Conservation (phyloP, 164 flowering plant species). For the Dillenia turbinata region DNA sequence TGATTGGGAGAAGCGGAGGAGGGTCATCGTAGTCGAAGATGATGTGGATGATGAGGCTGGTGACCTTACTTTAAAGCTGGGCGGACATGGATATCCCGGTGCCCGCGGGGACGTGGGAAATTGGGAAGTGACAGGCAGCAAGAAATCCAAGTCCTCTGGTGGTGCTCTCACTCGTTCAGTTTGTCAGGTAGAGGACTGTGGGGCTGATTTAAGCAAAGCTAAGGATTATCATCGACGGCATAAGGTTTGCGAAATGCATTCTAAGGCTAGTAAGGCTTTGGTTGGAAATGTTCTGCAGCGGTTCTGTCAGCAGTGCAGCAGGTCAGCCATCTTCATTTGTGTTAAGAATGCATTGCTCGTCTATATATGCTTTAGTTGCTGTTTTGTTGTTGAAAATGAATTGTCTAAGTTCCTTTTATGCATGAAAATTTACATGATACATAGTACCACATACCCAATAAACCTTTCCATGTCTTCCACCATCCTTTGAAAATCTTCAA, state of each 20-base stretch:
- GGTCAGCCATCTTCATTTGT: conserved; percentile 21
- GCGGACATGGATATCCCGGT: conserved; percentile 23
- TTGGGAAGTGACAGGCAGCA: conserved; percentile 32
- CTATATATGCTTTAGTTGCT: too few relatives aligned
- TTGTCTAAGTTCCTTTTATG: too few relatives aligned
- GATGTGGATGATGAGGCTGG: conserved; percentile 22
- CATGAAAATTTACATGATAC: too few relatives aligned
- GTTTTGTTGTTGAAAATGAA: too few relatives aligned
- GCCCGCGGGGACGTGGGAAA: conserved; percentile 21
- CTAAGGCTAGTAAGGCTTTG: conserved; percentile 41
- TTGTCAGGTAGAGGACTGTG: conserved; percentile 61
- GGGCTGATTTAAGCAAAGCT: conserved; percentile 40
- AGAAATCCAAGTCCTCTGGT: conserved; percentile 33
- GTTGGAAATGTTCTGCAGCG: conserved; percentile 47
- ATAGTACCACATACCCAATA: too few relatives aligned
- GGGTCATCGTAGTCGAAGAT: conserved; percentile 35
- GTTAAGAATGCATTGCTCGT: too few relatives aligned
- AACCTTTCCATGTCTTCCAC: too few relatives aligned
- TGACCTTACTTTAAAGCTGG: conserved; percentile 37
- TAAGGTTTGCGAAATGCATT: conserved; percentile 60
- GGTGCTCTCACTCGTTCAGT: conserved; percentile 29
- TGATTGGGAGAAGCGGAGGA: conserved; percentile 35
- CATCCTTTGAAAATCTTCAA: too few relatives aligned
- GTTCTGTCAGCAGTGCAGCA: conserved; percentile 67
- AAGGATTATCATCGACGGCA: conserved; percentile 63